Percentiles rank a stretch among this genome's conserved stretches.
phyloP scores from a whole-genome alignment of 192 early-diverging fungal species.

The Paraglomus occultum region DNA sequence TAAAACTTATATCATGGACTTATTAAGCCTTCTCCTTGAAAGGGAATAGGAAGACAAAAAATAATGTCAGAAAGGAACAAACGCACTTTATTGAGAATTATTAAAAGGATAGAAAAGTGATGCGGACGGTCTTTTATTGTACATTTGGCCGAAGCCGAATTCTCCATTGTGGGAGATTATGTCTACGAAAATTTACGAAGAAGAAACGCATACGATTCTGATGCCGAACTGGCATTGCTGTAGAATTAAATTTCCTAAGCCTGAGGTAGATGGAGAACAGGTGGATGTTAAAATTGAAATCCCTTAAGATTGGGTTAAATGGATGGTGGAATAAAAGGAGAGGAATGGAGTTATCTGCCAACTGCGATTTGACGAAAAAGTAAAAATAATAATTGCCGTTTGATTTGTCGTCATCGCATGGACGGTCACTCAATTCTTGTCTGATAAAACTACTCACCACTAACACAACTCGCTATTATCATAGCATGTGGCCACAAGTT shows the following conservation, averaged over 20 bases:
- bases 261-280: neutral
- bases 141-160: neutral
- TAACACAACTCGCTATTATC: slow-evolving; percentile 83
- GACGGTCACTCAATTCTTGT: slow-evolving; percentile 45
- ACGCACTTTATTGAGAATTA: too few relatives aligned
- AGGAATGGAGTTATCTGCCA: too few relatives aligned
- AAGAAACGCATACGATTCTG: neutral
- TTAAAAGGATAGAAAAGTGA: too few relatives aligned
- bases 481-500: slow-evolving; percentile 88
- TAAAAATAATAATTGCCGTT: too few relatives aligned
- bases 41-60: neutral
- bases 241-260: neutral
- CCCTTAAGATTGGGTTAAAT: neutral
- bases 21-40: neutral
- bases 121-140: slow-evolving; percentile 1
- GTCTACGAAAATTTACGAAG: slow-evolving; percentile 4
- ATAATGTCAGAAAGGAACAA: neutral
- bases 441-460: slow-evolving; percentile 72
- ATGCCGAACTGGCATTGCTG: neutral
- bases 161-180: neutral
- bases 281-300: neutral
- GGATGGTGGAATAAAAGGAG: neutral
- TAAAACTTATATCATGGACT: too few relatives aligned
- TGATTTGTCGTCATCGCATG: slow-evolving; percentile 32
- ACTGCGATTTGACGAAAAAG: too few relatives aligned